Conservation (phyloP, 129 eudicot species). For the Pulicaria dysenterica region DNA sequence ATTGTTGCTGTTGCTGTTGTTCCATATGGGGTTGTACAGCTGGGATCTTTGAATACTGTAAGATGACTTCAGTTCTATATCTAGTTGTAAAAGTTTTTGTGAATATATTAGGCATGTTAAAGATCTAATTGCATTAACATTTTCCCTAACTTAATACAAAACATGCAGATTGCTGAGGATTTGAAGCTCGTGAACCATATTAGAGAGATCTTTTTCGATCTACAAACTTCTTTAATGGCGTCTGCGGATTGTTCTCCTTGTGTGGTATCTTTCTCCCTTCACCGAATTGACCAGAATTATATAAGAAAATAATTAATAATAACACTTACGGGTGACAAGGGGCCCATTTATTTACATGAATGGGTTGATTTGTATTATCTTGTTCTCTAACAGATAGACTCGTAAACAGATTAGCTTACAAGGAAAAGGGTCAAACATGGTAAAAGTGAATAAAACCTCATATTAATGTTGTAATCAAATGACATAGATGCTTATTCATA, state of each 20-base stretch:
- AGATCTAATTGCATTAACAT: slow-evolving; percentile 13
- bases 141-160: not conserved
- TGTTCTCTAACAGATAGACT: too few species aligned
- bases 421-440: too few species aligned
- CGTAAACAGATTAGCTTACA: too few species aligned
- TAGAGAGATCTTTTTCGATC: slow-evolving; percentile 45
- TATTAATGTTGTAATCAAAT: too few species aligned
- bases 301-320: not conserved
- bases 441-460: too few species aligned
- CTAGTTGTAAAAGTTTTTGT: too few species aligned
- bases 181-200: slow-evolving; percentile 58
- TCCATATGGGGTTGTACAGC: slow-evolving; percentile 85
- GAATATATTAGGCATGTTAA: not conserved
- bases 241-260: slow-evolving; percentile 46
- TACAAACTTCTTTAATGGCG: slow-evolving; percentile 46
- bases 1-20: slow-evolving; percentile 65
- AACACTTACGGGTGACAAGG: not conserved
- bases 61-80: slow-evolving; percentile 23
- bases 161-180: slow-evolving; percentile 65
- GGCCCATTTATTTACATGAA: not conserved
- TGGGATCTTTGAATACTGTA: slow-evolving; percentile 79
- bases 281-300: not conserved
- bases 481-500: too few species aligned
- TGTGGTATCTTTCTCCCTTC: slow-evolving; percentile 48
- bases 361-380: not conserved